phyloP scores from a whole-genome alignment of 192 early-diverging fungal species.

The Geranomyces michiganensis region DNA sequence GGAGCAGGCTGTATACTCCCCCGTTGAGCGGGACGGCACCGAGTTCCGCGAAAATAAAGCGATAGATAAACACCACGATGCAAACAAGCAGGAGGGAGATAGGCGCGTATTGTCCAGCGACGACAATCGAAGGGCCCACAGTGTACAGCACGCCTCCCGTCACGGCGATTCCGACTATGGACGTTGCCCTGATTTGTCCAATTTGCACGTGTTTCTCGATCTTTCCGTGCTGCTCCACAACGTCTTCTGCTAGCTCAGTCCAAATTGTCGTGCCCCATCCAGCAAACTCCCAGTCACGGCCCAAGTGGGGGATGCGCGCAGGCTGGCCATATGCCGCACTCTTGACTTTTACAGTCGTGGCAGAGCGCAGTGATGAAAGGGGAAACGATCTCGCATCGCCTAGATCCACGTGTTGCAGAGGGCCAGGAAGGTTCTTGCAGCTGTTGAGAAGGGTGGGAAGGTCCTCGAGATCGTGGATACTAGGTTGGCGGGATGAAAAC shows the following conservation, averaged over 20 bases:
- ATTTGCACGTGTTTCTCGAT: conserved; percentile 1
- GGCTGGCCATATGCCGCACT: conserved; percentile 29
- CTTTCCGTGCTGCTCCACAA: conserved; percentile 10
- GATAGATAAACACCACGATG: conserved; percentile 52
- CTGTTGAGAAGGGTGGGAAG: background rate
- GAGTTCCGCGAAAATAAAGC: conserved; percentile 58
- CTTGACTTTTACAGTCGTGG: background rate
- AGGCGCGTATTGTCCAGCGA: conserved; percentile 56
- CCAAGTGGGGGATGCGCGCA: conserved; percentile 45
- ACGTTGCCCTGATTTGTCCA: conserved; percentile 34
- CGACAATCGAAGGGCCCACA: conserved; percentile 33
- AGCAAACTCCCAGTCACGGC: conserved; percentile 55
- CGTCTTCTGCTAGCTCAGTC: background rate
- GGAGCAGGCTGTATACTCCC: conserved; percentile 52
- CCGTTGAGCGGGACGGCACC: conserved; percentile 59
- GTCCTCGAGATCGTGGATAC: background rate
- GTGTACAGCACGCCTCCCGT: conserved; percentile 59
- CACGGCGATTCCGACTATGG: conserved; percentile 57
- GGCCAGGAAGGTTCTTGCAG: background rate
- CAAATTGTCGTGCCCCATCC: conserved; percentile 35
- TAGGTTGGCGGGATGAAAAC: background rate
- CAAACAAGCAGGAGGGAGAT: conserved; percentile 56
- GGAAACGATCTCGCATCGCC: background rate
- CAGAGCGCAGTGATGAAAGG: background rate
- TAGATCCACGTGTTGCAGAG: background rate